A percentile compares a stretch with the other conserved stretches of the same genome.
phyloP scores from a whole-genome alignment of 2,329 filamentous ascomycete species.

The Phialophora expanda region DNA sequence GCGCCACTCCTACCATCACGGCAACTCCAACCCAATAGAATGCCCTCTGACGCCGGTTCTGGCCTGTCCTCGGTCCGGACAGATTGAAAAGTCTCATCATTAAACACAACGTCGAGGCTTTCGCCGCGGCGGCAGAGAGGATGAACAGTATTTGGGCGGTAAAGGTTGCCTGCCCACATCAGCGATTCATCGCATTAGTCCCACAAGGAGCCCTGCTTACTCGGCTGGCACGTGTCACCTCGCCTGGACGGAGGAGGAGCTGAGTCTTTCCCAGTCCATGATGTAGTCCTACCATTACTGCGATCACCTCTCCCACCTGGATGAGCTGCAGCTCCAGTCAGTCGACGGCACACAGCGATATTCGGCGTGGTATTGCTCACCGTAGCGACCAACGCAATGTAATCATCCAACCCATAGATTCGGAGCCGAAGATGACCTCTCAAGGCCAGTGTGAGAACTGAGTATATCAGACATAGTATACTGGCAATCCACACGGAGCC shows the following conservation, averaged over 20 bases:
- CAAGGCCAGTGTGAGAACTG: constrained; percentile 30
- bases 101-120: constrained; percentile 42
- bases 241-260: constrained; percentile 26
- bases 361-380: constrained; percentile 13
- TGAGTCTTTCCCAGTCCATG: constrained; percentile 40
- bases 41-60: constrained; percentile 29
- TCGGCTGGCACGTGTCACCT: constrained; percentile 26
- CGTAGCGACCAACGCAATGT: constrained; percentile 30
- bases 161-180: constrained; percentile 18
- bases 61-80: constrained; percentile 28
- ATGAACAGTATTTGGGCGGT: constrained; percentile 41
- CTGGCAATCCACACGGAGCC: constrained; percentile 36
- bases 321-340: constrained; percentile 29
- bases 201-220: constrained; percentile 12
- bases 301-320: constrained; percentile 39
- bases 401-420: constrained; percentile 34
- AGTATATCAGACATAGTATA: constrained; percentile 35
- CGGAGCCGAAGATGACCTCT: constrained; percentile 33
- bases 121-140: constrained; percentile 40
- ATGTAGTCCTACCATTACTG: constrained; percentile 37
- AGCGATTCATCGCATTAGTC: neutral
- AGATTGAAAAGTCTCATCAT: constrained; percentile 41
- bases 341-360: neutral
- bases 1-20: constrained; percentile 26
- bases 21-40: constrained; percentile 35